phyloP scores from a whole-genome alignment of 2,329 filamentous ascomycete genomes.

The Pseudogymnoascus sp. region DNA sequence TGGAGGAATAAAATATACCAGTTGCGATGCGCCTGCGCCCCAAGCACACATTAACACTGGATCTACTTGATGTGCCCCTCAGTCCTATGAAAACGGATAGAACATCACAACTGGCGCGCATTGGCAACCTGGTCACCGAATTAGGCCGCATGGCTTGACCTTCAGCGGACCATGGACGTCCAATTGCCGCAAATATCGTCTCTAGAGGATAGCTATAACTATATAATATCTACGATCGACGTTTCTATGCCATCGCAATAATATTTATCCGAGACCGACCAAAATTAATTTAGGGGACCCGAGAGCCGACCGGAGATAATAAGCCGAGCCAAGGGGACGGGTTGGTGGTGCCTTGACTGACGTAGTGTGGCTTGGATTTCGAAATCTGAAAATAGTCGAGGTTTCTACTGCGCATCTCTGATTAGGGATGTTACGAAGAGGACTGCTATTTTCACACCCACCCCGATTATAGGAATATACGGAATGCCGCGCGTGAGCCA shows the following conservation, averaged over 20 bases:
- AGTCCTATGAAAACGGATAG: constrained; percentile 22
- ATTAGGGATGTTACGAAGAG: neutral
- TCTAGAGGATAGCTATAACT: neutral
- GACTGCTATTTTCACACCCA: neutral
- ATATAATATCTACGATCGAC: neutral
- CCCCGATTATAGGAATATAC: constrained; percentile 10
- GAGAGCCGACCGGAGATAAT: neutral
- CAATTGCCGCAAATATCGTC: neutral
- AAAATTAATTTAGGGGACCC: constrained; percentile 1
- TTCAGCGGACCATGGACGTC: neutral
- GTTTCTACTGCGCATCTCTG: neutral
- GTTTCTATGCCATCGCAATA: neutral
- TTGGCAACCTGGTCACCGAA: constrained; percentile 11
- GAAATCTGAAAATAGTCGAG: constrained; percentile 7
- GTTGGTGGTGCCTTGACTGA: constrained; percentile 4
- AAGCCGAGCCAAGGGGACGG: neutral
- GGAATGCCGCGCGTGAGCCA: constrained; percentile 20
- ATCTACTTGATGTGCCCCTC: constrained; percentile 13
- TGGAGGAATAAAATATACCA: constrained; percentile 14
- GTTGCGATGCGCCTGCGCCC: constrained; percentile 24
- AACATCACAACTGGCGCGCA: constrained; percentile 18
- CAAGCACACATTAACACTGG: constrained; percentile 17
- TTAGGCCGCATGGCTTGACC: constrained; percentile 20
- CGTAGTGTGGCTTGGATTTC: constrained; percentile 4
- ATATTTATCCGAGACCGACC: neutral